phyloP scores from a whole-genome alignment of 2,329 filamentous ascomycete genomes.

The Apiospora saccharicola region DNA sequence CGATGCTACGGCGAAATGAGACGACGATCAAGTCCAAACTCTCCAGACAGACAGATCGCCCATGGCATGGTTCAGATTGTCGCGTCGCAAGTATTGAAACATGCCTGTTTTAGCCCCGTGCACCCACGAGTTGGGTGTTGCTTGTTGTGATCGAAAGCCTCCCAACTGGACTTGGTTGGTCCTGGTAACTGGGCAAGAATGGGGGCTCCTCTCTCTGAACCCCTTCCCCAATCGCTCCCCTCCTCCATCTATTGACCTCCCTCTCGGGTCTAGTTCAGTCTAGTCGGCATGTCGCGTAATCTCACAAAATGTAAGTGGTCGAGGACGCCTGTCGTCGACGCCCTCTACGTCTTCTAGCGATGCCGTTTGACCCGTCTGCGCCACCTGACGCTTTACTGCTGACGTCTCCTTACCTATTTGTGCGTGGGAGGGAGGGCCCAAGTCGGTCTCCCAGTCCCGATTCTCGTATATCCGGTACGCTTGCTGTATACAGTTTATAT shows the following conservation, averaged over 20 bases:
- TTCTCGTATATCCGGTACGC: not conserved
- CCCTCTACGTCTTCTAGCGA: not conserved
- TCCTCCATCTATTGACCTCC: not conserved
- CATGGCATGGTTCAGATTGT: not conserved
- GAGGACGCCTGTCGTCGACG: not conserved
- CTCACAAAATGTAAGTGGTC: not conserved
- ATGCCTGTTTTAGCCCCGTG: not conserved
- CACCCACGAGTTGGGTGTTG: not conserved
- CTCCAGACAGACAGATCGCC: not conserved
- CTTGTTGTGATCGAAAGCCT: not conserved
- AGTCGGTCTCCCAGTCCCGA: not conserved
- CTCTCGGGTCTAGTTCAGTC: not conserved
- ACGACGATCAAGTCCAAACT: not conserved
- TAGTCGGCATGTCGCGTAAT: slow-evolving; percentile 1
- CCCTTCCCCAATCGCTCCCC: not conserved
- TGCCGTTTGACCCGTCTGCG: slow-evolving; percentile 1
- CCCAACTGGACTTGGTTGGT: not conserved
- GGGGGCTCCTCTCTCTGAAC: not conserved
- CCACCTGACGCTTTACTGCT: not conserved
- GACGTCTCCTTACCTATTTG: not conserved
- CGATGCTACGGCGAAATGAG: not conserved
- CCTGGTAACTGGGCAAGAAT: slow-evolving; percentile 1
- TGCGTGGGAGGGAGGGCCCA: not conserved
- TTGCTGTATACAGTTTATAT: not conserved
- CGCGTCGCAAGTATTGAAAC: slow-evolving; percentile 20